These are phyloP conservation scores for Amanita pseudoporphyria DNA, from an alignment of 768 basidiomycete genomes.

Conservation along the genomic window DNA sequence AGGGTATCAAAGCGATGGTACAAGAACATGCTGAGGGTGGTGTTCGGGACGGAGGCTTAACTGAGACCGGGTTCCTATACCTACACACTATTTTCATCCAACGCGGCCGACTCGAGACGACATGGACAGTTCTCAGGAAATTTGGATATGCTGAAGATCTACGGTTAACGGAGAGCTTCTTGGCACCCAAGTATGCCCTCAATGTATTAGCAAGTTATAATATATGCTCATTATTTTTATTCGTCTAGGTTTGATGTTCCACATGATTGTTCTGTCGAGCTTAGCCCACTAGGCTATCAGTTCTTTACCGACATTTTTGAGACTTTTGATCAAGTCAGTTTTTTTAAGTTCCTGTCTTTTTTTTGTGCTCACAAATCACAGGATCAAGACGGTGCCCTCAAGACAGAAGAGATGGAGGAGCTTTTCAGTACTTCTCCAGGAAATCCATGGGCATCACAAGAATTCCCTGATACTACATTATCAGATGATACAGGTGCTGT, in stretches of 20 bases:
- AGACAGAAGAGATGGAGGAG: constrained; percentile 71
- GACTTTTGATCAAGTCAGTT: constrained; percentile 77
- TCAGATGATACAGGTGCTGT: constrained; percentile 83
- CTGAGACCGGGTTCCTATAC: constrained; percentile 88
- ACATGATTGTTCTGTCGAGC: constrained; percentile 88
- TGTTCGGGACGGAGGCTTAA: constrained; percentile 72
- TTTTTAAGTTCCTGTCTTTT: neutral
- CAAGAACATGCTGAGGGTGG: constrained; percentile 67
- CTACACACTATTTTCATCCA: constrained; percentile 97
- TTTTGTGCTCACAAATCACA: constrained; percentile 18
- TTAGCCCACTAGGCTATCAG: constrained; percentile 89
- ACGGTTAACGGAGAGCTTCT: constrained; percentile 77
- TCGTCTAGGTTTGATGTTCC: constrained; percentile 83
- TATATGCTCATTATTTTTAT: constrained; percentile 2
- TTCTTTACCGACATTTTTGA: constrained; percentile 98
- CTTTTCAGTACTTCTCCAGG: constrained; percentile 93
- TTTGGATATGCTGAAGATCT: constrained; percentile 97
- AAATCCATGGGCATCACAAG: constrained; percentile 91
- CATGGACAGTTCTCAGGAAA: constrained; percentile 91
- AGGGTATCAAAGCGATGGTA: constrained; percentile 94
- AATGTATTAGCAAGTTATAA: neutral
- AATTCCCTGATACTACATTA: constrained; percentile 85
- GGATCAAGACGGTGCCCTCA: constrained; percentile 95
- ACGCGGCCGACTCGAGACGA: constrained; percentile 89
- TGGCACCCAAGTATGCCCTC: constrained; percentile 72